Evolutionary conservation across 495 filamentous ascomycete genomes (phyloP), one percentile per base, ranked within the genome.

Genomic region (Elasticomyces elasticus): DNA sequence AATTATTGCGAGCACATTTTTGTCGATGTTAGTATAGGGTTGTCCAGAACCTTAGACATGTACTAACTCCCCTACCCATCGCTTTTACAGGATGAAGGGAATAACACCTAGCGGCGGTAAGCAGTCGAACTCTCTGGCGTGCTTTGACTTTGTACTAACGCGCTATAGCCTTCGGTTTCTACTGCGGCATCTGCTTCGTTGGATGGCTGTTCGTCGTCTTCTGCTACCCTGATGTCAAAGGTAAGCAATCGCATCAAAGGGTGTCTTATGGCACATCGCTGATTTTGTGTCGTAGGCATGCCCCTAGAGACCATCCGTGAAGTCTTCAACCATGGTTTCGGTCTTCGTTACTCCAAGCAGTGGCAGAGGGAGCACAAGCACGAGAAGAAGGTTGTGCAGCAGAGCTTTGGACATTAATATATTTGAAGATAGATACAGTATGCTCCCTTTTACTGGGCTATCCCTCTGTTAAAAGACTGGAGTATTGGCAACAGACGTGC

Each of bases 161-260:
- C n/a, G n/a, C n/a, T n/a, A n/a, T n/a, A 5, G 56, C 56, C n/a
- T 59, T 59, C 37, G 56, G 56, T 11, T 59, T 59, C 45, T 59
- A 59, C 38, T 40, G 25, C 27, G 52, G 42, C 15, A 55, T 59
- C 31, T 59, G 56, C 56, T 58, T 62, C 54, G 24, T 57, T 33
- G 30, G 35, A 42, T 45, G 52, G 46, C 17, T 63, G 26, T 56
- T 60, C 52, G 40, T 61, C 41, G 41, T 61, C 22, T 0, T 55
- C 45, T 59, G 51, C 52, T 59, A 59, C 28, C 53, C 56, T 4
- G 56, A 59, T 17, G 41, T 48, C 48, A 50, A 49, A 25, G 44
- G n/a, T n/a, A n/a, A n/a, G n/a, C n/a, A n/a, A n/a, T n/a, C n/a
- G n/a, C n/a, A n/a, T n/a, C n/a, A n/a, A n/a, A n/a, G n/a, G n/a